Conservation (phyloP, 306 rosid species). For the Cucumis hystrix region DNA sequence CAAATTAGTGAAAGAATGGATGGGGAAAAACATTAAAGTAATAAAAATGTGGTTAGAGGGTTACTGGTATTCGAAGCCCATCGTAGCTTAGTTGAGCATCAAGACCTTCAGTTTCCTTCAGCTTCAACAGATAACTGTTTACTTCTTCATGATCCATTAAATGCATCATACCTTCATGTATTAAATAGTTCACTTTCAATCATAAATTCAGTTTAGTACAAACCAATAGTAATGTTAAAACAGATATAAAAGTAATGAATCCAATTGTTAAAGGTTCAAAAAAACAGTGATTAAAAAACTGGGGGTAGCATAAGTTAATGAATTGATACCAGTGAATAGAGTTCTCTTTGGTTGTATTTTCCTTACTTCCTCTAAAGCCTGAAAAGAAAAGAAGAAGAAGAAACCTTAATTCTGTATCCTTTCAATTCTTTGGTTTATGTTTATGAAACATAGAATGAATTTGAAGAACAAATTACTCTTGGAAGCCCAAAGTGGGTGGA, state of each 20-base stretch:
- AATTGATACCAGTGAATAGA: conserved; percentile 55
- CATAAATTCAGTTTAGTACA: not conserved
- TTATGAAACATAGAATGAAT: not conserved
- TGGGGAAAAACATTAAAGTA: not conserved
- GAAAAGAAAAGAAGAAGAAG: not conserved
- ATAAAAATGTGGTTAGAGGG: conserved; percentile 22
- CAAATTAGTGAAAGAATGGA: not conserved
- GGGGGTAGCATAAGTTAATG: not conserved
- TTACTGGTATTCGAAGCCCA: conserved; percentile 61
- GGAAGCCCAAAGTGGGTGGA: conserved; percentile 94
- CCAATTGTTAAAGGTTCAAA: too few species aligned
- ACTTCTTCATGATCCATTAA: conserved; percentile 89
- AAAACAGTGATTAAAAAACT: too few species aligned
- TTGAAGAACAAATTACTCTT: conserved; percentile 37
- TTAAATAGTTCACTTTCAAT: not conserved
- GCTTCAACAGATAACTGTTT: conserved; percentile 40
- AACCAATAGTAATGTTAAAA: not conserved
- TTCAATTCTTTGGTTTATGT: not conserved
- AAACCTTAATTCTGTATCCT: not conserved
- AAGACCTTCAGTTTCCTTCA: conserved; percentile 67
- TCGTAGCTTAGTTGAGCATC: conserved; percentile 83
- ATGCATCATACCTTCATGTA: conserved; percentile 87
- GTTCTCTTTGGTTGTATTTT: conserved; percentile 84
- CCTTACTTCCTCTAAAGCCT: conserved; percentile 89
- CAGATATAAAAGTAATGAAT: not conserved